Percentiles rank a stretch among this genome's conserved stretches.
phyloP scores from a whole-genome alignment of 148 eudicot species.

The Beta vulgaris region DNA sequence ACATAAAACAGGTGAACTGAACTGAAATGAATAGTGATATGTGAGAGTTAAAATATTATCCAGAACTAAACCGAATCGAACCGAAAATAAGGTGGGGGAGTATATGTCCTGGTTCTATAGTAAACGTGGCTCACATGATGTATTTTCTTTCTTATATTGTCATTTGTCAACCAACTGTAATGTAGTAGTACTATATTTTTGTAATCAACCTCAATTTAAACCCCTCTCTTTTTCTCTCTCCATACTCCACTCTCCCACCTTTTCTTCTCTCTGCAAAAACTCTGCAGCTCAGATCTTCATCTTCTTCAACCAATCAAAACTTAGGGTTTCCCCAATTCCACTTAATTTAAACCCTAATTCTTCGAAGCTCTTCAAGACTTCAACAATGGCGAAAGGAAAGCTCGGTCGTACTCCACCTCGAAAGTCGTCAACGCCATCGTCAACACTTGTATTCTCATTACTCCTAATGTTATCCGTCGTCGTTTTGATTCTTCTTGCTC shows the following conservation, averaged over 20 bases:
- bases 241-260: neutral
- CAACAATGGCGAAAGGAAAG: conserved; percentile 66
- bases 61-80: no score
- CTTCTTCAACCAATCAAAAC: neutral
- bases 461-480: conserved; percentile 48
- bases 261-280: neutral
- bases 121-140: no score
- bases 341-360: neutral
- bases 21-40: no score
- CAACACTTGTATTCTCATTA: conserved; percentile 43
- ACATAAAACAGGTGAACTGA: no score
- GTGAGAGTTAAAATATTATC: no score
- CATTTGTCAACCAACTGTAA: no score
- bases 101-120: no score
- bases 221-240: neutral
- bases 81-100: no score
- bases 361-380: conserved; percentile 5
- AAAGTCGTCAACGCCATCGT: conserved; percentile 45
- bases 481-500: conserved; percentile 53
- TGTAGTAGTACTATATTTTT: no score
- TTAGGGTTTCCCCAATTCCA: conserved; percentile 8
- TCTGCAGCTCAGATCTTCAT: conserved; percentile 10
- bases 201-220: neutral
- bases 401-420: conserved; percentile 37
- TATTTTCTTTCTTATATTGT: no score